A percentile compares a stretch with the other conserved stretches of the same genome.
These are phyloP conservation scores for Cicer chorassanicum DNA, from an alignment of 306 rosid species.

Conservation along the genomic window DNA sequence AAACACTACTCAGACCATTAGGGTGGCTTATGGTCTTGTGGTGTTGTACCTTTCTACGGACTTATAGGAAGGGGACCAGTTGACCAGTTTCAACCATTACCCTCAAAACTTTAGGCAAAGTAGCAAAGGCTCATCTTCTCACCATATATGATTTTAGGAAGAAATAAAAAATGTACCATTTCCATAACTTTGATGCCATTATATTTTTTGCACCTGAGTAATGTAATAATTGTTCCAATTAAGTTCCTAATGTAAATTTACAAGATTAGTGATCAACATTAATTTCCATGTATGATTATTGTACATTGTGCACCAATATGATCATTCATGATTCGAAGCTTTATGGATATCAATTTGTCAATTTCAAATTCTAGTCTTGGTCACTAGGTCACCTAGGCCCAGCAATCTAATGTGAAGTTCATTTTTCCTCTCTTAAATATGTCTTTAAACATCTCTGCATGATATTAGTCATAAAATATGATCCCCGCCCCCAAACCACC, in stretches of 20 bases:
- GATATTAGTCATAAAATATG: too few species aligned
- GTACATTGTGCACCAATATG: neutral
- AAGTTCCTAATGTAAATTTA: conserved; percentile 44
- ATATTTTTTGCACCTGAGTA: neutral
- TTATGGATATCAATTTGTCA: neutral
- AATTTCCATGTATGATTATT: conserved; percentile 24
- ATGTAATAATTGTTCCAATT: neutral
- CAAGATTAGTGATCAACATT: conserved; percentile 33
- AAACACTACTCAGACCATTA: conserved; percentile 31
- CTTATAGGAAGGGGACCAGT: conserved; percentile 51
- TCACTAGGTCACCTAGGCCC: neutral
- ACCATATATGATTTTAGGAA: conserved; percentile 23
- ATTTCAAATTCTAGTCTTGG: conserved; percentile 30
- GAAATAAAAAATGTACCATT: neutral
- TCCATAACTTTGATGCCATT: neutral
- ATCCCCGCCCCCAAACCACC: too few species aligned
- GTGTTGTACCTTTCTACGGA: conserved; percentile 37
- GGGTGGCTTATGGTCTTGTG: neutral
- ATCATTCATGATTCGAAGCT: neutral
- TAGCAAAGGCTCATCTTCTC: conserved; percentile 30
- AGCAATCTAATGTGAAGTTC: too few species aligned
- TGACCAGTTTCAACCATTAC: conserved; percentile 46
- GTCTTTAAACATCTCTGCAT: neutral
- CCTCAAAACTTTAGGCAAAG: conserved; percentile 17
- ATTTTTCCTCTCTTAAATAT: neutral